Evolutionary conservation across 2,329 filamentous ascomycete genomes (phyloP).

Genomic region (Colletotrichum kahawae): DNA sequence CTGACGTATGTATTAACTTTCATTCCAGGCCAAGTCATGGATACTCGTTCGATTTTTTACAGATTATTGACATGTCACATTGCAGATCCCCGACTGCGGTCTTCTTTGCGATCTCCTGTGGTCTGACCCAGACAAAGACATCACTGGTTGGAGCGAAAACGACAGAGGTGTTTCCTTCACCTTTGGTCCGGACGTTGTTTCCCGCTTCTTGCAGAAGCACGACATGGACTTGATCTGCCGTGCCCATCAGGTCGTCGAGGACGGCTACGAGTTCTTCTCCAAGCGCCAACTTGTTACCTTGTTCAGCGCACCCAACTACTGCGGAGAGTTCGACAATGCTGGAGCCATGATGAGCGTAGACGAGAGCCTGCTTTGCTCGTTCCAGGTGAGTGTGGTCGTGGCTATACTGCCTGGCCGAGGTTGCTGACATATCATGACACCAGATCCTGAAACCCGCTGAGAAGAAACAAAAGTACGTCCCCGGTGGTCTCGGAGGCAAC

Average conservation of each 20-base stretch:
- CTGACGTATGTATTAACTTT: slow-evolving; percentile 80
- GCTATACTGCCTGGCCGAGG: neutral
- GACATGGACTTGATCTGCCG: slow-evolving; percentile 99
- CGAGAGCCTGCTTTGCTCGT: slow-evolving; percentile 96
- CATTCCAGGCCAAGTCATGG: slow-evolving; percentile 16
- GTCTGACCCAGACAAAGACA: slow-evolving; percentile 99
- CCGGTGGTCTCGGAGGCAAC: slow-evolving; percentile 73
- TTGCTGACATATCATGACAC: slow-evolving; percentile 9
- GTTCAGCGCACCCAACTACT: slow-evolving; percentile 99
- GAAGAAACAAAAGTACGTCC: slow-evolving; percentile 99
- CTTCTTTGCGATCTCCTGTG: slow-evolving; percentile 96
- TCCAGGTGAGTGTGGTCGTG: slow-evolving; percentile 72
- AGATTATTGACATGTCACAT: neutral
- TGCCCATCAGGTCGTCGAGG: slow-evolving; percentile 97
- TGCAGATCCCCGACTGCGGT: slow-evolving; percentile 94
- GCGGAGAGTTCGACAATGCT: slow-evolving; percentile 98
- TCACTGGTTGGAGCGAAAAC: slow-evolving; percentile 99
- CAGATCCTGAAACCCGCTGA: slow-evolving; percentile 99
- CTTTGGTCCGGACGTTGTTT: slow-evolving; percentile 96
- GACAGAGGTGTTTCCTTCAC: slow-evolving; percentile 98
- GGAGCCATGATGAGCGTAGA: slow-evolving; percentile 99
- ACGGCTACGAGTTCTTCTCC: slow-evolving; percentile 99
- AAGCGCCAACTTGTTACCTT: slow-evolving; percentile 97
- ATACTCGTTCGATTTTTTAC: neutral
- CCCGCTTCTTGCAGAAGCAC: slow-evolving; percentile 96